These are phyloP conservation scores for Debaryomyces udenii DNA, from an alignment of 1,139 yeast genomes.

Conservation along the genomic window DNA sequence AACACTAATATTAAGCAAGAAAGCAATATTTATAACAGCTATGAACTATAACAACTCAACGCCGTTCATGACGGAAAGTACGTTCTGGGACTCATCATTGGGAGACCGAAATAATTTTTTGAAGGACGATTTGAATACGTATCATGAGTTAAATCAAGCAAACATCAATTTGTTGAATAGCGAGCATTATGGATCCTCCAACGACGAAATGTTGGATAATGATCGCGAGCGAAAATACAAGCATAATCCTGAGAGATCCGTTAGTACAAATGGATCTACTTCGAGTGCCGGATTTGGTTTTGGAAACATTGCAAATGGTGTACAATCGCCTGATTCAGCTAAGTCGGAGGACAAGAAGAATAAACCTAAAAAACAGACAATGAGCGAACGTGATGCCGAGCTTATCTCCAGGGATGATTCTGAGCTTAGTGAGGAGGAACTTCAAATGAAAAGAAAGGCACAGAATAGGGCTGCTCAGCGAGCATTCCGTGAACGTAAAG, in stretches of 20 bases:
- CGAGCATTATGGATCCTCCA: slow-evolving; percentile 4
- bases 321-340: slow-evolving; percentile 3
- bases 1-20: neutral
- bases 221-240: slow-evolving; percentile 3
- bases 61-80: neutral
- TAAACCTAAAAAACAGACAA: slow-evolving; percentile 28
- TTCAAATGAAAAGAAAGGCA: slow-evolving; percentile 64
- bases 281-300: slow-evolving; percentile 11
- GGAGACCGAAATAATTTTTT: slow-evolving; percentile 2
- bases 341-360: slow-evolving; percentile 10
- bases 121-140: slow-evolving; percentile 1
- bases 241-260: slow-evolving; percentile 13
- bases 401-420: slow-evolving; percentile 45
- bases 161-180: slow-evolving; percentile 17
- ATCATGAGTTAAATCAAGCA: slow-evolving; percentile 15
- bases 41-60: slow-evolving; percentile 3
- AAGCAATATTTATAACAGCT: neutral
- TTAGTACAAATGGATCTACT: slow-evolving; percentile 20
- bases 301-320: neutral
- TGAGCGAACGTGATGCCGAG: slow-evolving; percentile 43
- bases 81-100: neutral
- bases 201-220: slow-evolving; percentile 6
- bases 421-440: slow-evolving; percentile 50
- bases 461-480: slow-evolving; percentile 90
- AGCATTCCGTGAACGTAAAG: slow-evolving; percentile 86